These are phyloP conservation scores for Calonectria pteridis DNA, from an alignment of 2,329 filamentous ascomycete genomes.

Conservation along the genomic window DNA sequence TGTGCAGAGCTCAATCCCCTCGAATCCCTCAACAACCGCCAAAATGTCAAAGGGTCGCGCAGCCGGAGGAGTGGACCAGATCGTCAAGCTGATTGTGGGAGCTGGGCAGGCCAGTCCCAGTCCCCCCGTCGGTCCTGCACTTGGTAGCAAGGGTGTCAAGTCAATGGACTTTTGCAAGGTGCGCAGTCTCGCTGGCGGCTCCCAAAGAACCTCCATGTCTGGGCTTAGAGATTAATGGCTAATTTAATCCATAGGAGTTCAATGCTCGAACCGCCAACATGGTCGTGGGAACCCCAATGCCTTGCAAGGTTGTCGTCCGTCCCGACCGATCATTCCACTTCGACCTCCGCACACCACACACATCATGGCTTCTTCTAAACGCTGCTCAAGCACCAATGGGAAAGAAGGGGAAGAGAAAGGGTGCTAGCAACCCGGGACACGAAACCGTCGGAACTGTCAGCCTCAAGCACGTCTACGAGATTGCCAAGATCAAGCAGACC, in stretches of 20 bases:
- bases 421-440: slow-evolving; percentile 79
- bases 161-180: slow-evolving; percentile 99
- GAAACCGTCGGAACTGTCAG: slow-evolving; percentile 88
- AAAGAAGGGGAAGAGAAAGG: slow-evolving; percentile 83
- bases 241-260: slow-evolving; percentile 78
- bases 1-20: slow-evolving; percentile 21
- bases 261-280: slow-evolving; percentile 94
- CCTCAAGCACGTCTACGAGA: slow-evolving; percentile 97
- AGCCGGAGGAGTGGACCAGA: slow-evolving; percentile 68
- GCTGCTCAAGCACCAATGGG: slow-evolving; percentile 79
- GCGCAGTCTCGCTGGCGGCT: slow-evolving; percentile 30
- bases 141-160: slow-evolving; percentile 98
- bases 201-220: neutral
- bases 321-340: slow-evolving; percentile 95
- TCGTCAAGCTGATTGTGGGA: slow-evolving; percentile 98
- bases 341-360: slow-evolving; percentile 93
- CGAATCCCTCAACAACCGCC: slow-evolving; percentile 32
- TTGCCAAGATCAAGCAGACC: slow-evolving; percentile 93
- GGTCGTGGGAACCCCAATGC: slow-evolving; percentile 84
- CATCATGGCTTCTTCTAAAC: slow-evolving; percentile 87
- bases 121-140: slow-evolving; percentile 93
- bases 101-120: slow-evolving; percentile 95
- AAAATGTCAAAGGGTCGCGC: slow-evolving; percentile 67
- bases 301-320: slow-evolving; percentile 90
- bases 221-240: slow-evolving; percentile 28